Evolutionary conservation across 2,329 filamentous ascomycete genomes (phyloP), one percentile per base, ranked within the genome.

Genomic region (Botrytis aclada): DNA sequence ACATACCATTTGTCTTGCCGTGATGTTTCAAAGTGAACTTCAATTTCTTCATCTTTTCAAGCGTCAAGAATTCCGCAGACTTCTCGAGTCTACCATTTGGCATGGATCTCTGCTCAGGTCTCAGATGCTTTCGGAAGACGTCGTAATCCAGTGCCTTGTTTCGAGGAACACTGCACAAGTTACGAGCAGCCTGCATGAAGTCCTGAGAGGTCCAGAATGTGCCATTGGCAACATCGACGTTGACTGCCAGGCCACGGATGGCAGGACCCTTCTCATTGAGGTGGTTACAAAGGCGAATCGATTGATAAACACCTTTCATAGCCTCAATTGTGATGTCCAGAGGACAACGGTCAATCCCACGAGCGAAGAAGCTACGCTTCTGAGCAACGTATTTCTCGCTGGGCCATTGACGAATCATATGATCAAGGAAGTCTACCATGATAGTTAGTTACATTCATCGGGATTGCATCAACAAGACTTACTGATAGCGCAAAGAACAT

Each of bases 141-240:
- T 74, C 63, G 41, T 76, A 80, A 12, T 77, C 72, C 1, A 77
- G 56, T 2, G 69, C 41, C 16, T 74, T 76, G 63, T 80, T 80
- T 4, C 75, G 74, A n/a, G 73, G 74, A n/a, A 72, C 73, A 60
- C 76, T 75, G 70, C 77, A 77, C 20, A 79, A 72, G 67, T 82
- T 80, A 1, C 81, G 74, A 61, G 81, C 82, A 69, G 81, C 78
- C 32, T 80, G 76, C 25, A 78, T 77, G 22, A 85, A 74, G 58
- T 82, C 81, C 43, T 82, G 80, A 2, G 81, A 74, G 54, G 84
- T 86, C 92, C 93, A 98, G 83, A 99, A 99, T 20, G 92, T 93
- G 0, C 93, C 93, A 80, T 98, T 97, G 72, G 95, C 92, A 43
- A 97, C 92, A 79, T 99, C 95, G 18, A 97, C 89, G 77, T 98